Percentiles rank a stretch among this genome's conserved stretches.
These are phyloP conservation scores for Seiridium cupressi DNA, from an alignment of 2,329 filamentous ascomycete genomes.

Conservation along the genomic window DNA sequence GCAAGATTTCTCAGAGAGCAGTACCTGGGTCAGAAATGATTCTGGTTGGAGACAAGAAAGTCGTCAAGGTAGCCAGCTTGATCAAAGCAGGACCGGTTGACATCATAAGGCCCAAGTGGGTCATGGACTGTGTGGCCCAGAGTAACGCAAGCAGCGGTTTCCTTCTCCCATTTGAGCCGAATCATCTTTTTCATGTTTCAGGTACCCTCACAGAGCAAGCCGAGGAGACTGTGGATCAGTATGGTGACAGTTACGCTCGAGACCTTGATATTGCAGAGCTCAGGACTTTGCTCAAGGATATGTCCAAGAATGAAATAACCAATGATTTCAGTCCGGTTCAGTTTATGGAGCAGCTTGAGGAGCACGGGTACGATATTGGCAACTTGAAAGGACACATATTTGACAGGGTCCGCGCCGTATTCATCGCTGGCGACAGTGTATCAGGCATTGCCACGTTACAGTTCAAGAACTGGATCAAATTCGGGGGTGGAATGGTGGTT, in stretches of 20 bases:
- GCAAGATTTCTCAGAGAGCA: constrained; percentile 73
- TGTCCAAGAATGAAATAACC: constrained; percentile 46
- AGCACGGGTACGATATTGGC: constrained; percentile 52
- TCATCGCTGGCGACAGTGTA: constrained; percentile 30
- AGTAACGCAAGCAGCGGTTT: constrained; percentile 41
- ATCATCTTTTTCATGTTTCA: constrained; percentile 71
- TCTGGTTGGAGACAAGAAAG: constrained; percentile 75
- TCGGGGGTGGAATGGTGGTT: constrained; percentile 64
- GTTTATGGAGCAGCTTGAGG: constrained; percentile 55
- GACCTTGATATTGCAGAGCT: constrained; percentile 67
- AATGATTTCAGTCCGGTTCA: constrained; percentile 39
- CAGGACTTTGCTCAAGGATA: constrained; percentile 43
- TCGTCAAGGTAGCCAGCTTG: constrained; percentile 79
- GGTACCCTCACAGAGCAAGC: constrained; percentile 54
- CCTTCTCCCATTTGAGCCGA: constrained; percentile 59
- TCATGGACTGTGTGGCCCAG: constrained; percentile 74
- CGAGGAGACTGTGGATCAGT: constrained; percentile 67
- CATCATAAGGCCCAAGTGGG: constrained; percentile 78
- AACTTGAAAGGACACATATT: constrained; percentile 53
- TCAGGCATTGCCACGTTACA: constrained; percentile 35
- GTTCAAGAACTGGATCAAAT: constrained; percentile 59
- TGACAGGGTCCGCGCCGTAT: constrained; percentile 39
- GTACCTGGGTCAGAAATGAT: constrained; percentile 61
- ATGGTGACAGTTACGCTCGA: constrained; percentile 79
- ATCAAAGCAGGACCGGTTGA: constrained; percentile 69